Evolutionary conservation across 1,284 basidiomycete species (phyloP), one percentile per base, ranked within the genome.

Genomic region (Somion occarium): DNA sequence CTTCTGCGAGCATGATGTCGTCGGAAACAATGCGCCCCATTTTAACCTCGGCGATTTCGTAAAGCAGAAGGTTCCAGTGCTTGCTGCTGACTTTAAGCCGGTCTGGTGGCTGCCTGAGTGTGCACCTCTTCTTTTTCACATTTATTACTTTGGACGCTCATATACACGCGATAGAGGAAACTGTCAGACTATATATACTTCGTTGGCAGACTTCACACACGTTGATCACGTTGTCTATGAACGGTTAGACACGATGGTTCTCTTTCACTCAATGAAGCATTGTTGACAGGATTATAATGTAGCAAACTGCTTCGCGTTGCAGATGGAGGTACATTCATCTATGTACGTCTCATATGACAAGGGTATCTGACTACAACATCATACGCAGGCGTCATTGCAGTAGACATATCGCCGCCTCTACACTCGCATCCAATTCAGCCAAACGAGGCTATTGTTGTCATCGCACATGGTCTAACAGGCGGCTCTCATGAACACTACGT

Each of bases 401-500:
- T 66, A n/a, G 62, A 65, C 44, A 48, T 66, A 38, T 56, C 58
- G 3, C 64, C 63, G 13, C 59, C 63, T 2, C 45, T 60, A 18
- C 24, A 50, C 25, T 47, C 45, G 12, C 37, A 50, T 7, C 56
- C 63, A 5, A 38, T 47, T 15, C 18, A 51, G n/a, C 20, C 19
- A 5, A 51, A 27, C 3, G 62, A 64, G 41, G 54, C 56, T 20
- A 53, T 66, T 1, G 44, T 65, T 7, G 44, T 64, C 22, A 59
- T 66, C 12, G 53, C 59, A 7, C 64, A 65, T 54, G 64, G 64
- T 2, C 58, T 66, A 26, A 65, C 64, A 2, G 64, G 64, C 4
- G 64, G 62, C 27, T 66, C 64, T 18, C 60, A 66, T 49, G 64
- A 66, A 46, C 48, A 59, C 23, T 66, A 65, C 48, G 57, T 65